Evolutionary conservation across 805 yeast genomes (phyloP).

Genomic region (Ogataea siamensis): DNA sequence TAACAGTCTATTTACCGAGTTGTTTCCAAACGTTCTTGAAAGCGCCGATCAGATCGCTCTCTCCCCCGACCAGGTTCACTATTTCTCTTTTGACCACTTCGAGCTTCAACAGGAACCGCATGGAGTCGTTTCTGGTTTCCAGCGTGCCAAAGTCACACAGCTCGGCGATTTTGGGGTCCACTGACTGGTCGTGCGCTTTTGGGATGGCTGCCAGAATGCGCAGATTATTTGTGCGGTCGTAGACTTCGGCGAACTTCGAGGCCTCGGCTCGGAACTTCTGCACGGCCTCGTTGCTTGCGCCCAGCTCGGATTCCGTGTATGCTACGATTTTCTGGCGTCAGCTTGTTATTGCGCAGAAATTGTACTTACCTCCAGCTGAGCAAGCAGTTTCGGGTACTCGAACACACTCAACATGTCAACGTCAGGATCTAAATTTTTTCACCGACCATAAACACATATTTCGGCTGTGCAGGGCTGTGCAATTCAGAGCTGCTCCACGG

Average conservation of each 20-base stretch:
- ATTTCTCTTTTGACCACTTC: slow-evolving; percentile 20
- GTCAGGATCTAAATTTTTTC: slow-evolving; percentile 8
- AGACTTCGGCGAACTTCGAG: slow-evolving; percentile 9
- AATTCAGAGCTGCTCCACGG: background rate
- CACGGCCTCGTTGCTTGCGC: slow-evolving; percentile 4
- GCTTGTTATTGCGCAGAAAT: background rate
- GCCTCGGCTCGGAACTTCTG: slow-evolving; percentile 8
- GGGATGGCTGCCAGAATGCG: slow-evolving; percentile 15
- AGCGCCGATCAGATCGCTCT: slow-evolving; percentile 12
- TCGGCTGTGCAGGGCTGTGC: slow-evolving; percentile 9
- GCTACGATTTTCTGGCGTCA: slow-evolving; percentile 9
- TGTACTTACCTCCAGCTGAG: slow-evolving; percentile 16
- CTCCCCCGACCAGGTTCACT: slow-evolving; percentile 1
- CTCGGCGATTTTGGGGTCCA: slow-evolving; percentile 15
- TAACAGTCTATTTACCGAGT: slow-evolving; percentile 9
- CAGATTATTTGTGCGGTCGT: slow-evolving; percentile 11
- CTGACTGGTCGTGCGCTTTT: slow-evolving; percentile 11
- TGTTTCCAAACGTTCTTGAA: slow-evolving; percentile 21
- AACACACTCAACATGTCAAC: slow-evolving; percentile 12
- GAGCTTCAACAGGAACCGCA: slow-evolving; percentile 18
- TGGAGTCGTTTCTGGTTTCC: slow-evolving; percentile 12
- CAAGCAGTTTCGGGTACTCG: slow-evolving; percentile 15
- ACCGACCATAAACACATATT: background rate
- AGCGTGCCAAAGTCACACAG: slow-evolving; percentile 6
- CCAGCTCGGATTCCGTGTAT: slow-evolving; percentile 8